Percentiles rank a stretch among this genome's conserved stretches.
phyloP scores from a whole-genome alignment of 495 filamentous ascomycete genomes.

The Aspergillus sclerotiicarbonarius region DNA sequence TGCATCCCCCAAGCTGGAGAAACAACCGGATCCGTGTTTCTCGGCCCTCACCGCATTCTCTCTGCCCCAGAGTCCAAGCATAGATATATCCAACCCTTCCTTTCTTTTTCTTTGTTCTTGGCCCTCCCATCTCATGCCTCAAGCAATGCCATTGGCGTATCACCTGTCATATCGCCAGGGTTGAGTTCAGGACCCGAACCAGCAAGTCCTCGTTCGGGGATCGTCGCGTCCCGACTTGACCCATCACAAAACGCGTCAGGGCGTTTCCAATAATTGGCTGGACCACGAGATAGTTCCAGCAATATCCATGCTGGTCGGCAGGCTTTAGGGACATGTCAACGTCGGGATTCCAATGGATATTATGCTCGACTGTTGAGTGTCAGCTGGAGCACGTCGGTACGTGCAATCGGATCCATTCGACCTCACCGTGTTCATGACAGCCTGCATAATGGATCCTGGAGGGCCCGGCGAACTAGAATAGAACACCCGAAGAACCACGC shows the following conservation, averaged over 20 bases:
- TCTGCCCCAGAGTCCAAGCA: neutral
- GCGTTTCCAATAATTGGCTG: slow-evolving; percentile 13
- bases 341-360: neutral
- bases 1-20: slow-evolving; percentile 2
- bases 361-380: neutral
- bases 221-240: slow-evolving; percentile 6
- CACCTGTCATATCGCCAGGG: slow-evolving; percentile 1
- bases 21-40: neutral
- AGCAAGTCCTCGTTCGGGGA: slow-evolving; percentile 2
- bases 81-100: neutral
- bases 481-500: slow-evolving; percentile 14
- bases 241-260: slow-evolving; percentile 13
- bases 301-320: slow-evolving; percentile 5
- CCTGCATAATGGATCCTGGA: neutral
- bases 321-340: neutral
- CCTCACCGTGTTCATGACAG: slow-evolving; percentile 2
- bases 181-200: neutral
- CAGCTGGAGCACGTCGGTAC: neutral
- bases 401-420: neutral
- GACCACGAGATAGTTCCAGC: slow-evolving; percentile 4
- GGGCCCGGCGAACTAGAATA: neutral
- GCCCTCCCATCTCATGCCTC: neutral
- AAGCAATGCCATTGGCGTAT: neutral
- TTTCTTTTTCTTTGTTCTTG: neutral
- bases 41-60: neutral